These are phyloP conservation scores for Aspergillus ostianus DNA, from an alignment of 495 filamentous ascomycete genomes.

Conservation along the genomic window DNA sequence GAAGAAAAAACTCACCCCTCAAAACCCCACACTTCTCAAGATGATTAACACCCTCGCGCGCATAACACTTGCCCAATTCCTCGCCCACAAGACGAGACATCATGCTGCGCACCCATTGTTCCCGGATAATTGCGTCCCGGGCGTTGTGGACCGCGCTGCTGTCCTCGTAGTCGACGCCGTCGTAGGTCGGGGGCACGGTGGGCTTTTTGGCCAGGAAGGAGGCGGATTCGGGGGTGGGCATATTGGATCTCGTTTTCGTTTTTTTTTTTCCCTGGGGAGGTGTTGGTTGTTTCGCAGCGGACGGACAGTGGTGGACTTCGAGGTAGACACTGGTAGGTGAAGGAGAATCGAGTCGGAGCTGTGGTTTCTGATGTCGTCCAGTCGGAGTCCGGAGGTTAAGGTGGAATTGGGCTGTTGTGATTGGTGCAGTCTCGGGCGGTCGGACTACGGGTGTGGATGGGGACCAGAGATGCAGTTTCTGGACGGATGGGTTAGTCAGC, in stretches of 20 bases:
- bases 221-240: conserved; percentile 91
- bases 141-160: conserved; percentile 85
- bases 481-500: not conserved
- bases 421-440: conserved; percentile 21
- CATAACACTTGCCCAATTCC: conserved; percentile 95
- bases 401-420: conserved; percentile 22
- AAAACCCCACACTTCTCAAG: conserved; percentile 91
- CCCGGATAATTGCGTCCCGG: conserved; percentile 88
- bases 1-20: conserved; percentile 61
- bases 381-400: conserved; percentile 16
- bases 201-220: conserved; percentile 94
- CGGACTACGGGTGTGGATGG: not conserved
- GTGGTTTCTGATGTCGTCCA: conserved; percentile 16
- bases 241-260: conserved; percentile 35
- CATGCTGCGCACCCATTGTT: conserved; percentile 98
- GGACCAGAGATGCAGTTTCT: conserved; percentile 1
- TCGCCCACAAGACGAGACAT: conserved; percentile 92
- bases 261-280: conserved; percentile 9
- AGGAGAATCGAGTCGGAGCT: not conserved
- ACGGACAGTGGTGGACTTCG: conserved; percentile 10
- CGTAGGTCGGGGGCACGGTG: conserved; percentile 88
- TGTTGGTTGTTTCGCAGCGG: conserved; percentile 3
- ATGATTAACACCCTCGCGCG: conserved; percentile 92
- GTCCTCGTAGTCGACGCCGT: conserved; percentile 96
- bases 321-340: not conserved